Percentiles rank a stretch among this genome's conserved stretches.
These are phyloP conservation scores for Candida endomychidarum DNA, from an alignment of 805 yeast species.

Conservation along the genomic window DNA sequence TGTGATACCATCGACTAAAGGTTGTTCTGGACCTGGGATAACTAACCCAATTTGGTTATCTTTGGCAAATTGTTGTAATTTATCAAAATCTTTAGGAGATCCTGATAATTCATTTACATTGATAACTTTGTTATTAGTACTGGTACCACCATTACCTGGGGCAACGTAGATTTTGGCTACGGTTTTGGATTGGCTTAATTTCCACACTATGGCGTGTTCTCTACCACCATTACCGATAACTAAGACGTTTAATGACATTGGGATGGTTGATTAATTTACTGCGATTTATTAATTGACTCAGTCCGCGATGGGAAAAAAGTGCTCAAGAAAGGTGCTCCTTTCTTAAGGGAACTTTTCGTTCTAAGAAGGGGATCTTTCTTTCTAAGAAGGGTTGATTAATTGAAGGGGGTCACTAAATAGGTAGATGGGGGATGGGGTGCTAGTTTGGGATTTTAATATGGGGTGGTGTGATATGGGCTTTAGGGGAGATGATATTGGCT, in stretches of 20 bases:
- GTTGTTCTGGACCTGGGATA: slow-evolving; percentile 99
- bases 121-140: slow-evolving; percentile 53
- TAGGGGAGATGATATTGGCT: no score
- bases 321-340: background rate
- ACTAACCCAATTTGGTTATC: slow-evolving; percentile 68
- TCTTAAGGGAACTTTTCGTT: no score
- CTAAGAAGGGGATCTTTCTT: no score
- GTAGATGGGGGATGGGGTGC: no score
- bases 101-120: slow-evolving; percentile 68
- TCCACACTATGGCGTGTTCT: slow-evolving; percentile 97
- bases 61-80: slow-evolving; percentile 71
- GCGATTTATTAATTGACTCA: slow-evolving; percentile 11
- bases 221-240: slow-evolving; percentile 98
- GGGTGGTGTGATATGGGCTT: no score
- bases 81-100: slow-evolving; percentile 63
- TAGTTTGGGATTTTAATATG: no score
- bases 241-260: slow-evolving; percentile 52
- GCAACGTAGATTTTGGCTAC: slow-evolving; percentile 82
- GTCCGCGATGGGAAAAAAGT: background rate
- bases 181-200: slow-evolving; percentile 71
- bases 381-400: no score
- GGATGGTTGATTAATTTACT: background rate
- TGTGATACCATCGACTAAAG: slow-evolving; percentile 91
- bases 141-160: slow-evolving; percentile 97
- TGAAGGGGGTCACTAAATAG: no score